Evolutionary conservation across 306 rosid species (phyloP).

Genomic region (Begonia peltatifolia): DNA sequence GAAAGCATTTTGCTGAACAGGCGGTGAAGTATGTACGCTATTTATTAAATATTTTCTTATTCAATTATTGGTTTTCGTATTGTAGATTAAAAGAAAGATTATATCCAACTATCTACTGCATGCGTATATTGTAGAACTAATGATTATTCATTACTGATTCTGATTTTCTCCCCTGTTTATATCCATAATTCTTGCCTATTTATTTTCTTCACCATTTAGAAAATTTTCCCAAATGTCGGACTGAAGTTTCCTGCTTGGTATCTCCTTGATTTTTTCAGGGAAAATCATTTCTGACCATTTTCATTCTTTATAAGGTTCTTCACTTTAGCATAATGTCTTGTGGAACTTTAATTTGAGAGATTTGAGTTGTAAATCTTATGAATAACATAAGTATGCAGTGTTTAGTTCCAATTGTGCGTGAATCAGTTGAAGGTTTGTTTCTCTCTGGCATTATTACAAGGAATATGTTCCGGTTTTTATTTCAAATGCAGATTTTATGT

Average conservation of each 20-base stretch:
- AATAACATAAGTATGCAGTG: too few relatives aligned
- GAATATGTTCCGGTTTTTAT: background rate
- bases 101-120: background rate
- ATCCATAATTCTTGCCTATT: too few relatives aligned
- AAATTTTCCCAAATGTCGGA: too few relatives aligned
- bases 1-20: constrained; percentile 95
- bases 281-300: background rate
- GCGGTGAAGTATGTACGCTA: constrained; percentile 82
- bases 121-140: background rate
- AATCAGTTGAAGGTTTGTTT: background rate
- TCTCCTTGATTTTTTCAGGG: too few relatives aligned
- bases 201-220: too few relatives aligned
- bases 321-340: background rate
- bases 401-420: too few relatives aligned
- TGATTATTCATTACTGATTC: background rate
- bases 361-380: too few relatives aligned
- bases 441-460: background rate
- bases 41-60: background rate
- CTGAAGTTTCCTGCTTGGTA: too few relatives aligned
- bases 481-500: constrained; percentile 78
- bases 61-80: background rate
- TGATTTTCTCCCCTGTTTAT: too few relatives aligned
- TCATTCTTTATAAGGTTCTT: background rate
- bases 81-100: background rate
- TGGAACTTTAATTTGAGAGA: background rate